These are phyloP conservation scores for Carpinus fangiana DNA, from an alignment of 306 rosid genomes.

Conservation along the genomic window DNA sequence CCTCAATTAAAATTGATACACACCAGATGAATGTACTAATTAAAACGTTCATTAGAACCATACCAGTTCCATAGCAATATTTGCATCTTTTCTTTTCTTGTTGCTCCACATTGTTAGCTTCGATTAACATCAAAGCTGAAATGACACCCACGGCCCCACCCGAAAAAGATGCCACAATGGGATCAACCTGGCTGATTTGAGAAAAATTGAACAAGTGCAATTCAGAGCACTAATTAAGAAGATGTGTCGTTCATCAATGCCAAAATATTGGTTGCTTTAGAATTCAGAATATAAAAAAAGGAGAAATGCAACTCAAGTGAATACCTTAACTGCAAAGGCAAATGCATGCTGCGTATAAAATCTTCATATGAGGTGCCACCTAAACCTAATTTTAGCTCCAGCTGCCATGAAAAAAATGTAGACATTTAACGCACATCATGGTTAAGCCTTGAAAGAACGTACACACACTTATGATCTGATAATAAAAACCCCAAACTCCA, in stretches of 20 bases:
- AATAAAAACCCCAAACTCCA: neutral
- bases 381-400: conserved; percentile 89
- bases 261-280: conserved; percentile 7
- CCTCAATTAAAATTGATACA: conserved; percentile 7
- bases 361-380: conserved; percentile 94
- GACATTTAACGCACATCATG: conserved; percentile 17
- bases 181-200: conserved; percentile 85
- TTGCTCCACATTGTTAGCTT: conserved; percentile 87
- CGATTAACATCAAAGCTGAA: conserved; percentile 90
- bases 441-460: conserved; percentile 11
- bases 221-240: conserved; percentile 25
- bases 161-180: conserved; percentile 94
- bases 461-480: neutral
- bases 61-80: conserved; percentile 87
- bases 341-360: conserved; percentile 86
- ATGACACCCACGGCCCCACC: conserved; percentile 98
- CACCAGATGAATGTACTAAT: conserved; percentile 42
- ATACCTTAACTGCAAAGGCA: conserved; percentile 90
- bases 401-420: conserved; percentile 47
- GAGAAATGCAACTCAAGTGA: neutral
- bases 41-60: too few species aligned
- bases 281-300: conserved; percentile 11
- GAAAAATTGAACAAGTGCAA: conserved; percentile 32
- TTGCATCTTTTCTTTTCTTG: conserved; percentile 95
- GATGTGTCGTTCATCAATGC: conserved; percentile 7